Evolutionary conservation across 2,329 filamentous ascomycete genomes (phyloP).

Genomic region (Penicillium sp.): DNA sequence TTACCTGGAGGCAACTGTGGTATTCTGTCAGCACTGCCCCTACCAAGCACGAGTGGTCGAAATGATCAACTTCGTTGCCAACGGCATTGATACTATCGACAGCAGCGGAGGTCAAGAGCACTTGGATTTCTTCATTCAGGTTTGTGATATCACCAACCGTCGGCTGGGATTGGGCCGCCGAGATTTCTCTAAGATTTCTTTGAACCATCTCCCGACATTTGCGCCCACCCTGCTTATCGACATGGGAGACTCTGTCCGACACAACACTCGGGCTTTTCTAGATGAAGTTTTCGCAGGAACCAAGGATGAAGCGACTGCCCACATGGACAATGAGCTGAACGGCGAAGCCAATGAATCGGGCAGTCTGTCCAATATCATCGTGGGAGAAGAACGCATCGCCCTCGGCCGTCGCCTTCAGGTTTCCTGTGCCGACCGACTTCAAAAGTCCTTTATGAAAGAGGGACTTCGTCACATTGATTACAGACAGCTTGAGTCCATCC

Average conservation of each 20-base stretch:
- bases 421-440: slow-evolving; percentile 36
- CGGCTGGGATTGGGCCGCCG: slow-evolving; percentile 33
- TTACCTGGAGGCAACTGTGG: slow-evolving; percentile 59
- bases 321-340: slow-evolving; percentile 23
- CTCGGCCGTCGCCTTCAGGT: slow-evolving; percentile 36
- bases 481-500: slow-evolving; percentile 39
- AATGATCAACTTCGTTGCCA: slow-evolving; percentile 45
- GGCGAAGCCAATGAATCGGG: slow-evolving; percentile 9
- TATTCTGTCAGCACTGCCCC: slow-evolving; percentile 52
- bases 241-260: slow-evolving; percentile 48
- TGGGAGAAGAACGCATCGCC: slow-evolving; percentile 21
- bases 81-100: slow-evolving; percentile 52
- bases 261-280: slow-evolving; percentile 47
- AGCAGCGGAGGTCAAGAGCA: slow-evolving; percentile 51
- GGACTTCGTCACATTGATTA: slow-evolving; percentile 34
- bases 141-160: slow-evolving; percentile 50
- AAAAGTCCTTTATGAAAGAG: slow-evolving; percentile 30
- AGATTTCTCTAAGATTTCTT: slow-evolving; percentile 38
- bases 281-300: slow-evolving; percentile 45
- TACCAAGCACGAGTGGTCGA: slow-evolving; percentile 38
- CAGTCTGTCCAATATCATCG: slow-evolving; percentile 14
- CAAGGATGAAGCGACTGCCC: slow-evolving; percentile 23
- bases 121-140: slow-evolving; percentile 53
- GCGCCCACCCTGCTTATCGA: slow-evolving; percentile 56
- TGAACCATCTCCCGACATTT: slow-evolving; percentile 51